Evolutionary conservation across 1,284 basidiomycete species (phyloP).

Genomic region (Ceratorhiza oryzae-sativae): DNA sequence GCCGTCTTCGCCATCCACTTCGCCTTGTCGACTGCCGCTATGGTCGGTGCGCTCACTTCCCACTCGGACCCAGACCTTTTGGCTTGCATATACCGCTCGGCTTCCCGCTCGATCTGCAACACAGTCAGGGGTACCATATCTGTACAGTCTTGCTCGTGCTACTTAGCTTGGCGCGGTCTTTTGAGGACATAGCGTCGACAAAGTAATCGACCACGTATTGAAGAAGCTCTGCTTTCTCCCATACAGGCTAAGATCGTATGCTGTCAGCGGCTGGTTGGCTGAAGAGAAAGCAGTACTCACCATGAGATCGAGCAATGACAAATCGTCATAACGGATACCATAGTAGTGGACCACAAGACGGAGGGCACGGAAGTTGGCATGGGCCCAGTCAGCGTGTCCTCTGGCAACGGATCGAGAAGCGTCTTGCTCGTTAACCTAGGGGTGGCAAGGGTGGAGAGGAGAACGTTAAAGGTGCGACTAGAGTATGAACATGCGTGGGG

Average conservation of each 20-base stretch:
- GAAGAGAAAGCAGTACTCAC: background rate
- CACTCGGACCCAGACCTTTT: background rate
- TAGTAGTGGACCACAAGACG: slow-evolving; percentile 4
- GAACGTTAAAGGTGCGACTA: background rate
- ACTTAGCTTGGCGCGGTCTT: background rate
- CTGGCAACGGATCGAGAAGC: background rate
- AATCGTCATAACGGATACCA: slow-evolving; percentile 4
- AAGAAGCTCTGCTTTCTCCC: background rate
- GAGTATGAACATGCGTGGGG: background rate
- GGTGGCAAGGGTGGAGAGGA: background rate
- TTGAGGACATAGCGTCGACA: background rate
- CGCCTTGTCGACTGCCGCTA: background rate
- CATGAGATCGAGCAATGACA: slow-evolving; percentile 8
- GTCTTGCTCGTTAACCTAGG: background rate
- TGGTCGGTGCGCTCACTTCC: background rate
- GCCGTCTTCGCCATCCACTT: slow-evolving; percentile 3
- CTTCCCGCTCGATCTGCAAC: slow-evolving; percentile 1
- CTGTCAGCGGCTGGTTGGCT: background rate
- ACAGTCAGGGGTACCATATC: slow-evolving; percentile 32
- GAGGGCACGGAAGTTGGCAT: background rate
- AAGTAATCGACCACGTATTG: slow-evolving; percentile 10
- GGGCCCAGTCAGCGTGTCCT: background rate
- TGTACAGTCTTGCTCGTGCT: background rate
- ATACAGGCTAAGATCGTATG: background rate
- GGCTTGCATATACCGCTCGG: slow-evolving; percentile 1